Evolutionary conservation across 1,284 basidiomycete genomes (phyloP).

Genomic region (Schizophyllum commune): DNA sequence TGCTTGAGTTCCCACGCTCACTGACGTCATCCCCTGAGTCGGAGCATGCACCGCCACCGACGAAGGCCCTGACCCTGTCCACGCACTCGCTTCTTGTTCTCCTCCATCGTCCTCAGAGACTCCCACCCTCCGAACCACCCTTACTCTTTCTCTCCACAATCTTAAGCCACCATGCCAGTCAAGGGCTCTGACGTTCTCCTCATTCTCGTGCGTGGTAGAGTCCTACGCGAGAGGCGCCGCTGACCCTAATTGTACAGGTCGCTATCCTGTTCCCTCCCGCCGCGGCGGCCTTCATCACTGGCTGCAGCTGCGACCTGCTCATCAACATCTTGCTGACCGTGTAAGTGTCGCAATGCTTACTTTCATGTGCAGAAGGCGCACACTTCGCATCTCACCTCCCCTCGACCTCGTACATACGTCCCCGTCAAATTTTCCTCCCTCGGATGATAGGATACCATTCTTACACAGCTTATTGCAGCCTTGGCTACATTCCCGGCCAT

Average conservation of each 20-base stretch:
- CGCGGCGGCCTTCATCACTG: slow-evolving; percentile 66
- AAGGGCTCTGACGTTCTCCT: slow-evolving; percentile 48
- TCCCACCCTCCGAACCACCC: no score
- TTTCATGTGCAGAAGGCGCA: not conserved
- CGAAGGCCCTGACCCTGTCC: no score
- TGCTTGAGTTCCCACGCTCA: no score
- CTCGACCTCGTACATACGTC: no score
- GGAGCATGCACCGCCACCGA: no score
- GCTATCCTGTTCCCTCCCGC: slow-evolving; percentile 73
- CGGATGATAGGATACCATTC: not conserved
- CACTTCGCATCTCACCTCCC: no score
- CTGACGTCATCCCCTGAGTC: no score
- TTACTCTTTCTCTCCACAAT: no score
- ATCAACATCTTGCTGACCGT: slow-evolving; percentile 75
- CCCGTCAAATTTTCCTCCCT: not conserved
- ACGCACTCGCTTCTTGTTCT: no score
- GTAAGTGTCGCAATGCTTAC: slow-evolving; percentile 30
- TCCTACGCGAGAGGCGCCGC: no score
- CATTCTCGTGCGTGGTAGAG: slow-evolving; percentile 29
- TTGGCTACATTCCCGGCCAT: slow-evolving; percentile 72
- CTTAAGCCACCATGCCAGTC: slow-evolving; percentile 17
- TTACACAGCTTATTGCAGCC: slow-evolving; percentile 26
- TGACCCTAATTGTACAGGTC: slow-evolving; percentile 36
- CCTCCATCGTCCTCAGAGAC: no score
- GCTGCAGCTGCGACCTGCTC: slow-evolving; percentile 72